These are phyloP conservation scores for Phytophthora gonapodyides DNA, from an alignment of 352 stramenopile genomes.

Conservation along the genomic window DNA sequence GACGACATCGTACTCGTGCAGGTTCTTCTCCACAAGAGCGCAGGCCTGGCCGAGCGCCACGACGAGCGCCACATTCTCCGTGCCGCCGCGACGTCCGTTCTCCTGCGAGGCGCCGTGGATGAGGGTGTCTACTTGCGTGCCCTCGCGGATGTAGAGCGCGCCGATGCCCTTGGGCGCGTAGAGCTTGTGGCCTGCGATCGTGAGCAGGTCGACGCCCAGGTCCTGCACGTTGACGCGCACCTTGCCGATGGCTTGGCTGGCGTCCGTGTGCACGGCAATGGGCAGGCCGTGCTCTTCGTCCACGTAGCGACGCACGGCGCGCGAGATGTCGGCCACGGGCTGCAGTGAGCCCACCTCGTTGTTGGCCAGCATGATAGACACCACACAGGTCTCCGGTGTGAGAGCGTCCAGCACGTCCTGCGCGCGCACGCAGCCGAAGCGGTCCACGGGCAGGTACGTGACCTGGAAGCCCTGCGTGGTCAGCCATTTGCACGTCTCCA, in stretches of 20 bases:
- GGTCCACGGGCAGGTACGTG: constrained; percentile 70
- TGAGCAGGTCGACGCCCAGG: constrained; percentile 94
- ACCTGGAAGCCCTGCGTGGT: constrained; percentile 67
- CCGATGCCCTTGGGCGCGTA: constrained; percentile 95
- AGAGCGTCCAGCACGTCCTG: constrained; percentile 87
- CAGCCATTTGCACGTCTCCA: constrained; percentile 76
- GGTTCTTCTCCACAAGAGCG: constrained; percentile 60
- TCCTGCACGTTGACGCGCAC: constrained; percentile 83
- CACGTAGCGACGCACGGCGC: constrained; percentile 43
- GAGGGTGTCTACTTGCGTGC: constrained; percentile 61
- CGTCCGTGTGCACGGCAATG: constrained; percentile 97
- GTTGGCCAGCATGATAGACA: constrained; percentile 99
- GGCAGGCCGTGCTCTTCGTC: constrained; percentile 30
- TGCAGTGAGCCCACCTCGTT: constrained; percentile 98
- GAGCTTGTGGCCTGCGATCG: constrained; percentile 97
- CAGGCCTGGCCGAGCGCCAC: constrained; percentile 92
- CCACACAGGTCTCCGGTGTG: constrained; percentile 85
- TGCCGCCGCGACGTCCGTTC: constrained; percentile 92
- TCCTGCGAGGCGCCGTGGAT: constrained; percentile 95
- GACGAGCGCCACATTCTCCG: constrained; percentile 96
- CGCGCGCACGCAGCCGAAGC: constrained; percentile 51
- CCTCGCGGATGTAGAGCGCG: constrained; percentile 72
- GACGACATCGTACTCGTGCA: constrained; percentile 72
- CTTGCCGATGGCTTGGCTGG: constrained; percentile 97
- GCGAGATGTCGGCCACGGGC: constrained; percentile 90